Conservation (phyloP, 225 moss, liverwort and hornwort species). For the Antitrichia curtipendula region DNA sequence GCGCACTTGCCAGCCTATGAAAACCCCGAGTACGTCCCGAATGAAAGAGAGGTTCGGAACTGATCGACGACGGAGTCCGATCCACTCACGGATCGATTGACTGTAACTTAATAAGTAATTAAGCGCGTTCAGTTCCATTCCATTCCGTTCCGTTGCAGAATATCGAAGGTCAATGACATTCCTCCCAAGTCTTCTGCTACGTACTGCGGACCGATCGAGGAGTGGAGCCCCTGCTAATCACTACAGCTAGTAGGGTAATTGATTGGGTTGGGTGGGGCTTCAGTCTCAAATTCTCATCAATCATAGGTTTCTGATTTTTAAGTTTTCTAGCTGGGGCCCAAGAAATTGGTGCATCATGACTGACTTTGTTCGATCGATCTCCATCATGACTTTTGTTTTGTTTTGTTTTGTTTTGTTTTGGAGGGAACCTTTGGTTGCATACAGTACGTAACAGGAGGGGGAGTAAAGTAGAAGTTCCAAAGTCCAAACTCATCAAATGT, state of each 20-base stretch:
- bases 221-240: neutral
- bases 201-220: neutral
- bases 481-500: neutral
- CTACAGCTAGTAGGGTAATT: too few relatives aligned
- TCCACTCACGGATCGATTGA: neutral
- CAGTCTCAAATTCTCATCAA: neutral
- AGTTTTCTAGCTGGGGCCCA: neutral
- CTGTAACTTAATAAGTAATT: too few relatives aligned
- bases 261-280: neutral
- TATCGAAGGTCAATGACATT: neutral
- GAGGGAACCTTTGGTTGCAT: neutral
- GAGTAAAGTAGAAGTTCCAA: too few relatives aligned
- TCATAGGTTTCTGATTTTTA: neutral
- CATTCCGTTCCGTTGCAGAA: neutral
- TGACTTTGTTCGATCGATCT: too few relatives aligned
- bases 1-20: neutral
- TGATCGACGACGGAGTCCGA: too few relatives aligned
- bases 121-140: neutral
- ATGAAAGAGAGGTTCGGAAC: too few relatives aligned
- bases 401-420: too few relatives aligned
- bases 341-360: too few relatives aligned
- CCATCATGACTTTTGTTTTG: neutral
- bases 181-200: neutral
- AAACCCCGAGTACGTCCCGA: too few relatives aligned
- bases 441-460: neutral